Base-by-base conservation (phyloP, 768 basidiomycete species). In the Russula sp. region DNA sequence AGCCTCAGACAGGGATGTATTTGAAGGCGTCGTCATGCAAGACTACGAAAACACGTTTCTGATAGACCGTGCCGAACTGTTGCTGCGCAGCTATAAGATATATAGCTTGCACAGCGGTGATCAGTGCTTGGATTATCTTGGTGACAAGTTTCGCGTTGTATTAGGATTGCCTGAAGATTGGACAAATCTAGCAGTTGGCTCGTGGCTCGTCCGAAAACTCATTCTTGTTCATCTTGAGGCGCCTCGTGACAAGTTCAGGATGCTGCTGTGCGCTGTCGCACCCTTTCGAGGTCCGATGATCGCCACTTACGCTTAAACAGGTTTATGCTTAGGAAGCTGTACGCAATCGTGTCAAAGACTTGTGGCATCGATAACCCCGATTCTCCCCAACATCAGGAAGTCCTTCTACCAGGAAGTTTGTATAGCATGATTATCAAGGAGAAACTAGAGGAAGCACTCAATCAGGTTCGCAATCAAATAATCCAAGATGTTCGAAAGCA, bases 391-490 rank as follows among this genome's bases (percentile, higher is more conserved):
- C 92, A 98, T 72, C 97, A 99, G 74, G 97, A 99, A 72, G 94
- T 96, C 53, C 82, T 99, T 14, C 84, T 98, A 6, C 97, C 97
- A 1, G 97, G 97, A 34, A 85, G 80, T 68, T 75, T 99, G 26
- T 98, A 97, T 73, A 88, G 87, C 55, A 98, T 96, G 92, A 97
- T 98, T 71, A 90, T 99, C 79, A 98, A 97, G 76, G 97, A 99
- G 75, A 86, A 92, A 65, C 81, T 98, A 64, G 96, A 98, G 69
- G 97, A 98, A 74, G 86, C 86, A 26, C 76, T 98, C 56, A 88
- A 83, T 69, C 81, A 82, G 69, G 83, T 91, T 72, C 83, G 90
- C 57, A 79, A 77, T 62, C 87, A 83, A 68, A 88, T 98, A 66
- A 75, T 76, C 14, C 75, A 79, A 52, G 95, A 98, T 72, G 81